Percentiles rank a stretch among this genome's conserved stretches.
Evolutionary conservation across 169 alveolate species (phyloP).

Genomic region (Plasmodium gaboni): DNA sequence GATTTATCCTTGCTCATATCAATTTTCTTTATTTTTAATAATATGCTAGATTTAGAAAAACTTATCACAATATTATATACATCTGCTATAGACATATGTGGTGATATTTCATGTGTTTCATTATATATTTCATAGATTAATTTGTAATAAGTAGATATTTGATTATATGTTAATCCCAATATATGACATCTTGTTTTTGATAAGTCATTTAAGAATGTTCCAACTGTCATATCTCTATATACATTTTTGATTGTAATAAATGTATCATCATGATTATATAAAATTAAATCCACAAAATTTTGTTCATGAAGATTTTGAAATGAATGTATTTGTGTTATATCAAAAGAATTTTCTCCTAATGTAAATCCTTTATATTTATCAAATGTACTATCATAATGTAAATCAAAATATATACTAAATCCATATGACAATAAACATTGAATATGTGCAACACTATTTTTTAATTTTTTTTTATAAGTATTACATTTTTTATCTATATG

Average conservation of each 20-base stretch:
- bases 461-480: slow-evolving; percentile 38
- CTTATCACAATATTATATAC: slow-evolving; percentile 36
- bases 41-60: slow-evolving; percentile 17
- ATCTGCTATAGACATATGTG: slow-evolving; percentile 9
- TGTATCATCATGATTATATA: slow-evolving; percentile 51
- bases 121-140: slow-evolving; percentile 32
- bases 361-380: slow-evolving; percentile 54
- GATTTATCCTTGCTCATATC: background rate
- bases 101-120: slow-evolving; percentile 11
- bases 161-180: slow-evolving; percentile 36
- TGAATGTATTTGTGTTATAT: slow-evolving; percentile 62
- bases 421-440: slow-evolving; percentile 71
- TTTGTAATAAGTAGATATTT: slow-evolving; percentile 26
- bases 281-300: slow-evolving; percentile 42
- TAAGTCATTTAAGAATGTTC: slow-evolving; percentile 52
- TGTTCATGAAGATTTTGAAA: slow-evolving; percentile 56
- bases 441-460: slow-evolving; percentile 70
- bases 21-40: slow-evolving; percentile 30
- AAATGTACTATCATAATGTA: slow-evolving; percentile 23
- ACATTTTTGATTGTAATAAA: slow-evolving; percentile 35
- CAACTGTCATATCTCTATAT: slow-evolving; percentile 61
- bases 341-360: slow-evolving; percentile 31
- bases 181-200: slow-evolving; percentile 68
- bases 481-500: slow-evolving; percentile 66
- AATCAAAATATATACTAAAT: slow-evolving; percentile 59